A percentile compares a stretch with the other conserved stretches of the same genome.
Evolutionary conservation across 2,329 filamentous ascomycete species (phyloP).

Genomic region (Colletotrichum musicola): DNA sequence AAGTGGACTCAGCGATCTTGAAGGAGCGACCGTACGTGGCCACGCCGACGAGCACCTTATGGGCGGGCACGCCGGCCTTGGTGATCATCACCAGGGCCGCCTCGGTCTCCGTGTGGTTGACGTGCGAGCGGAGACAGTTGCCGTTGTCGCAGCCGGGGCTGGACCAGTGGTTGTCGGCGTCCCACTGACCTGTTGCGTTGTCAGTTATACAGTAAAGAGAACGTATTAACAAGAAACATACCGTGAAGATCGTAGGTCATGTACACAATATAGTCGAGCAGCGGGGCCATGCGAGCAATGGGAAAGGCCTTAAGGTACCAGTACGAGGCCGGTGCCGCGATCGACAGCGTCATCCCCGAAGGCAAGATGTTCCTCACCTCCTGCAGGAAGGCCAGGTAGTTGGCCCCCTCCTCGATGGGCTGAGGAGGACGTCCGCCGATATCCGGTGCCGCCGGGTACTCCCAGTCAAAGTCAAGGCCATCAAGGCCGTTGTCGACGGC

Average conservation of each 20-base stretch:
- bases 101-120: conserved; percentile 54
- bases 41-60: conserved; percentile 49
- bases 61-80: conserved; percentile 47
- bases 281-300: conserved; percentile 46
- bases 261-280: conserved; percentile 51
- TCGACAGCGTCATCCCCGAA: conserved; percentile 47
- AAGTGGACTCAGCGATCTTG: conserved; percentile 48
- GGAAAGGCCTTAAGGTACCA: conserved; percentile 55
- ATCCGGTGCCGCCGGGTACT: conserved; percentile 52
- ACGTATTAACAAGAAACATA: not conserved
- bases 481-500: conserved; percentile 55
- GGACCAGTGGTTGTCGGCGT: conserved; percentile 45
- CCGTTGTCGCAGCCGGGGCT: conserved; percentile 45
- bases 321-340: conserved; percentile 54
- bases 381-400: not conserved
- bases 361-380: conserved; percentile 47
- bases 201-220: not conserved
- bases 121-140: conserved; percentile 52
- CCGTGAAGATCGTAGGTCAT: conserved; percentile 54
- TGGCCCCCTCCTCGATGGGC: not conserved
- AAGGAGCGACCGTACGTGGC: conserved; percentile 50
- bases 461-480: conserved; percentile 59
- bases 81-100: conserved; percentile 52
- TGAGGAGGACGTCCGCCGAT: conserved; percentile 41
- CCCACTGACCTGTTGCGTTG: conserved; percentile 26